Evolutionary conservation across 139 green algal species (phyloP).

Genomic region (Picochlorum sp.): DNA sequence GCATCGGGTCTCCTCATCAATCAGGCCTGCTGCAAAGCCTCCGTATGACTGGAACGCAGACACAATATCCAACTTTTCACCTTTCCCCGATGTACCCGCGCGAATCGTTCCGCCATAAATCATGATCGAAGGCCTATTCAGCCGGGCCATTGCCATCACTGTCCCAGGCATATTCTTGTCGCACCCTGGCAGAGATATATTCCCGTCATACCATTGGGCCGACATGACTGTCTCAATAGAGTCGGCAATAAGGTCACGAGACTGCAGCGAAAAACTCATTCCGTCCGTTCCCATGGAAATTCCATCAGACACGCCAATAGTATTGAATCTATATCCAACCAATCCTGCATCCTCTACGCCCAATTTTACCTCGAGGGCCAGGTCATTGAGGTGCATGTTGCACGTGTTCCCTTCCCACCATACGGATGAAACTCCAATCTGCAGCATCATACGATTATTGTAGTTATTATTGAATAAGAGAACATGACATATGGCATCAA

Average conservation of each 20-base stretch:
- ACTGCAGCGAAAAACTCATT: conserved; percentile 90
- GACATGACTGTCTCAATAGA: conserved; percentile 95
- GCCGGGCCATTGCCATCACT: conserved; percentile 90
- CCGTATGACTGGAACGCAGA: conserved; percentile 94
- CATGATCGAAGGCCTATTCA: conserved; percentile 94
- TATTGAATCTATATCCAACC: conserved; percentile 91
- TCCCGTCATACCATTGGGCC: conserved; percentile 92
- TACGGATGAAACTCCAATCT: conserved; percentile 87
- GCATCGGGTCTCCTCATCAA: conserved; percentile 70
- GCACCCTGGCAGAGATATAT: conserved; percentile 81
- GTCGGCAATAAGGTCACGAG: conserved; percentile 86
- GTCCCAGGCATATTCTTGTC: conserved; percentile 99
- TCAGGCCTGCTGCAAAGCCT: conserved; percentile 64
- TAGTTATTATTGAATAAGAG: not conserved
- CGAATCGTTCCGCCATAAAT: conserved; percentile 98
- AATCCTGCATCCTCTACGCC: conserved; percentile 73
- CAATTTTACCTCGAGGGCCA: conserved; percentile 86
- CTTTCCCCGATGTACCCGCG: conserved; percentile 43
- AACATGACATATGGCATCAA: not conserved
- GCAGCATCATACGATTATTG: not conserved
- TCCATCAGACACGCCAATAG: conserved; percentile 85
- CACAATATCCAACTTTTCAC: conserved; percentile 81
- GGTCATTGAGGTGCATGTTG: conserved; percentile 98
- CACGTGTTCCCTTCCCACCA: conserved; percentile 99
- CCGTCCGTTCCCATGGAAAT: conserved; percentile 98